Evolutionary conservation across 2,329 filamentous ascomycete genomes (phyloP), one percentile per base, ranked within the genome.

Genomic region (Juglanconis sp.): DNA sequence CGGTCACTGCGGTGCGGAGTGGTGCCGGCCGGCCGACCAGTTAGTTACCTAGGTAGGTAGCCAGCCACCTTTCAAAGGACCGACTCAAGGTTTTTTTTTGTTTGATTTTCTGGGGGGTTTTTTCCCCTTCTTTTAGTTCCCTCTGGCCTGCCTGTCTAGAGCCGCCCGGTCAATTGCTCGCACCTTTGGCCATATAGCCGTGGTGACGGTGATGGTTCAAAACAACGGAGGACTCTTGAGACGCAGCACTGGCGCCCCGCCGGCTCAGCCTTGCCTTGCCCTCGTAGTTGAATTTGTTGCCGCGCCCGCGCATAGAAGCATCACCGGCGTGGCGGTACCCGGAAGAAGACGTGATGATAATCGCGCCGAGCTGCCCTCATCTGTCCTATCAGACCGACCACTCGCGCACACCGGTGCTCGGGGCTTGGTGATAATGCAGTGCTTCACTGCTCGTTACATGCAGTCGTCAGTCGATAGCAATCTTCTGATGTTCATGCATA

Each of bases 131-230:
- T 24, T 24, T 24, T 24, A 54, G 52, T 38, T 13, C 52, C 52
- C 38, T 46, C 52, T 54, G 38, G 36, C 30, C 7, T 38, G 52
- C 38, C 36, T n/a, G 34, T 34, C 8, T 24, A 46, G 32, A 49
- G 24, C 44, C 35, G 34, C 53, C 32, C 46, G 53, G 53, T 15
- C 53, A 56, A 56, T 49, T 49, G 8, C 44, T 56, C 53, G 53
- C 53, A 35, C 40, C 53, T 47, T 55, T 42, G 38, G 10, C 38
- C 10, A 42, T 15, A 15, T 4, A 42, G n/a, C n/a, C 38, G n/a
- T 8, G 11, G 38, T 4, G 38, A 42, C 38, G 11, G 38, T 42
- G 6, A 42, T 13, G 38, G n/a, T 10, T 42, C 9, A 11, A 13
- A 42, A 13, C n/a, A 10, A 42, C 4, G 38, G 4, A 42, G n/a